These are phyloP conservation scores for Sporisorium iseilematis-ciliati DNA, from an alignment of 1,284 basidiomycete species.

Conservation along the genomic window DNA sequence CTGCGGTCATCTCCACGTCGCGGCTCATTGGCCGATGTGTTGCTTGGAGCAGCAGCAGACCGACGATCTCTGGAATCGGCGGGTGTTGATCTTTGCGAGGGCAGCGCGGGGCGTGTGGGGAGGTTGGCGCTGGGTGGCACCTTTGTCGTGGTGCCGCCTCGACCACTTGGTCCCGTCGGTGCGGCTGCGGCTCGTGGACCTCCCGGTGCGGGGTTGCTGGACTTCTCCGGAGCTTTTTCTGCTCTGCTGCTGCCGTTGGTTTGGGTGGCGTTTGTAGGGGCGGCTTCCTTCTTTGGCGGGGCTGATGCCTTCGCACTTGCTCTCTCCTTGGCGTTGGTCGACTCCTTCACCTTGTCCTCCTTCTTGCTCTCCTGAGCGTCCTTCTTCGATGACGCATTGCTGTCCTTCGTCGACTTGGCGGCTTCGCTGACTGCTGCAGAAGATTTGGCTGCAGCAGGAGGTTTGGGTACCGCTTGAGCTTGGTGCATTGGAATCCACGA, in stretches of 20 bases:
- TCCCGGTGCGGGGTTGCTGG: constrained; percentile 9
- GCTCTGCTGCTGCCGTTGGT: constrained; percentile 11
- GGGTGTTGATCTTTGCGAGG: constrained; percentile 21
- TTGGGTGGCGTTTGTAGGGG: neutral
- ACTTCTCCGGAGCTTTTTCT: constrained; percentile 15
- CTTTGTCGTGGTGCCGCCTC: constrained; percentile 18
- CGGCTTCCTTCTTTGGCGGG: constrained; percentile 8
- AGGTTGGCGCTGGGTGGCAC: constrained; percentile 40
- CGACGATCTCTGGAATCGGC: constrained; percentile 27
- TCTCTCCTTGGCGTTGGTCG: neutral
- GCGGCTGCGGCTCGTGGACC: constrained; percentile 11
- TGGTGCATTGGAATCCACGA: constrained; percentile 51
- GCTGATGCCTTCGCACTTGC: neutral
- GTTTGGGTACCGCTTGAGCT: constrained; percentile 30
- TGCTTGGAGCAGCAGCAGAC: constrained; percentile 3
- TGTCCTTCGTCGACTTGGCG: neutral
- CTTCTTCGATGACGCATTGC: neutral
- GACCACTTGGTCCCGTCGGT: constrained; percentile 13
- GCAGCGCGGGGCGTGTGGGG: constrained; percentile 23
- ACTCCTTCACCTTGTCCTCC: constrained; percentile 5
- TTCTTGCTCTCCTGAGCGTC: constrained; percentile 11
- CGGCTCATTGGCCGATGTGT: constrained; percentile 4
- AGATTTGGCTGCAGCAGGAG: constrained; percentile 12
- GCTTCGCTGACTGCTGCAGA: constrained; percentile 1
- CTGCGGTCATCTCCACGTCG: constrained; percentile 22